Evolutionary conservation across 2,329 filamentous ascomycete genomes (phyloP).

Genomic region (Colletotrichum brevisporum): DNA sequence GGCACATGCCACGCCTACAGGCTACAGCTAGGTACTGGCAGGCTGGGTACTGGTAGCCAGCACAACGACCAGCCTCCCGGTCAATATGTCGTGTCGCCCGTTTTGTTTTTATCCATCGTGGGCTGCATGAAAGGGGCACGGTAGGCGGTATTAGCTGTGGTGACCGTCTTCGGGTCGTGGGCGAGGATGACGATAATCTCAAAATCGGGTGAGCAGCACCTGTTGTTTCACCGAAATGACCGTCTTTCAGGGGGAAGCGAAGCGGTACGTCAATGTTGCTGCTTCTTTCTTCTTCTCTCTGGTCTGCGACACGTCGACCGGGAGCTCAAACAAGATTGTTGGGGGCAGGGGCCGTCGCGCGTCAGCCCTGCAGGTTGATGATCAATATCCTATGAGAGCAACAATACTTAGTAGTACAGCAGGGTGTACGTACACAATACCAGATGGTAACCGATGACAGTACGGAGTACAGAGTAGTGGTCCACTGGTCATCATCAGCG

Average conservation of each 20-base stretch:
- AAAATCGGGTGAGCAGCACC: slow-evolving; percentile 25
- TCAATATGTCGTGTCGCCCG: neutral
- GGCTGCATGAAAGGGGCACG: slow-evolving; percentile 2
- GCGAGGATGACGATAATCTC: slow-evolving; percentile 19
- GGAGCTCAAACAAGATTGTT: slow-evolving; percentile 20
- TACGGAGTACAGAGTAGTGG: neutral
- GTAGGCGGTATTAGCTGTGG: neutral
- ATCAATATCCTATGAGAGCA: no score
- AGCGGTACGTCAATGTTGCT: slow-evolving; percentile 11
- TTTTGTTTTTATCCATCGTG: no score
- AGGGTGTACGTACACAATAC: no score
- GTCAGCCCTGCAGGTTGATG: slow-evolving; percentile 26
- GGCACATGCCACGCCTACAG: neutral
- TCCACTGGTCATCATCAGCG: slow-evolving; percentile 8
- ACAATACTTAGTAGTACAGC: no score
- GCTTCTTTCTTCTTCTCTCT: slow-evolving; percentile 14
- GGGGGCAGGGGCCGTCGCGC: slow-evolving; percentile 9
- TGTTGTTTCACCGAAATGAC: slow-evolving; percentile 37
- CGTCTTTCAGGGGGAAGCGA: slow-evolving; percentile 7
- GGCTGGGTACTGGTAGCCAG: neutral
- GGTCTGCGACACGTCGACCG: slow-evolving; percentile 10
- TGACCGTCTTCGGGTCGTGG: no score
- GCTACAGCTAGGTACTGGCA: neutral
- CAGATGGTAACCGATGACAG: no score
- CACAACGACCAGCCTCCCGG: neutral